Percentiles rank a stretch among this genome's conserved stretches.
These are phyloP conservation scores for Penicillium bialowiezense DNA, from an alignment of 495 filamentous ascomycete species.

Conservation along the genomic window DNA sequence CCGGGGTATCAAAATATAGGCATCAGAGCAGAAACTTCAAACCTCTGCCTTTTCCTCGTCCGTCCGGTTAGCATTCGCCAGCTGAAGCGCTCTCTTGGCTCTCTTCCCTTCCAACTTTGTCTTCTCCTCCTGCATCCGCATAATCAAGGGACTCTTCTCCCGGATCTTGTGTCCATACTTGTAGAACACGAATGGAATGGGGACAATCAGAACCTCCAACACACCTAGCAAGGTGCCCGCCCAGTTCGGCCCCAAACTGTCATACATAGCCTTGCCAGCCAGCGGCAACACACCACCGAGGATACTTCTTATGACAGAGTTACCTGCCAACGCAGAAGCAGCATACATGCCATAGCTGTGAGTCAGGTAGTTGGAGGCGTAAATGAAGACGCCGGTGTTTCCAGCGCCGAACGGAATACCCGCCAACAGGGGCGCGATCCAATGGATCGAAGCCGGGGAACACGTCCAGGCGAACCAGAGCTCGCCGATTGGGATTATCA, in stretches of 20 bases:
- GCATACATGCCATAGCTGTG: conserved; percentile 75
- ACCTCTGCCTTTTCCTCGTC: conserved; percentile 8
- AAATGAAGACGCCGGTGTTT: conserved; percentile 77
- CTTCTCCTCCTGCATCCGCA: conserved; percentile 67
- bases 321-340: conserved; percentile 74
- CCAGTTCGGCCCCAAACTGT: conserved; percentile 69
- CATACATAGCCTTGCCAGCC: conserved; percentile 71
- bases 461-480: conserved; percentile 83
- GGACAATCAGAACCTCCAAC: conserved; percentile 66
- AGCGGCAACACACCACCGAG: conserved; percentile 72
- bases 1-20: conserved; percentile 13
- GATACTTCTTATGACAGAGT: conserved; percentile 64
- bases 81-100: conserved; percentile 9
- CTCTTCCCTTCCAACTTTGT: conserved; percentile 54
- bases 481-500: conserved; percentile 68
- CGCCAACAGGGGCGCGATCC: conserved; percentile 69
- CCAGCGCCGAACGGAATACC: conserved; percentile 79
- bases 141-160: conserved; percentile 61
- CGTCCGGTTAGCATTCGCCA: neutral
- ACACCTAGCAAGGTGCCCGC: conserved; percentile 72
- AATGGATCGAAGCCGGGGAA: conserved; percentile 66
- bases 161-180: conserved; percentile 69
- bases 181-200: conserved; percentile 80
- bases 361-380: conserved; percentile 74
- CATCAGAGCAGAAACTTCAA: conserved; percentile 5